phyloP scores from a whole-genome alignment of 2,329 filamentous ascomycete genomes.

The Dactylonectria estremocensis region DNA sequence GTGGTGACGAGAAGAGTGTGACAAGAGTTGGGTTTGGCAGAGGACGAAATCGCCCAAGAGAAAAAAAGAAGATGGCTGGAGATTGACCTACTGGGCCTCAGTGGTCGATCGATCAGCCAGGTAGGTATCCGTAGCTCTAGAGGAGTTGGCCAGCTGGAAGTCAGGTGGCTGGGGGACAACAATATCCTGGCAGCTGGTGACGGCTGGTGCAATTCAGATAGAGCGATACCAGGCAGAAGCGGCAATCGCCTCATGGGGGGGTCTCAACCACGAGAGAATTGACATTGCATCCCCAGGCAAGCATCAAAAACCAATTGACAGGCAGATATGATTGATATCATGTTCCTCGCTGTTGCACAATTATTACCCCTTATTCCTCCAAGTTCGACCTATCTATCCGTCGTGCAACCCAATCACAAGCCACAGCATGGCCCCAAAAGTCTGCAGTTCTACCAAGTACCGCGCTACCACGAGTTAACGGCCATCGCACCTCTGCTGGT shows the following conservation, averaged over 20 bases:
- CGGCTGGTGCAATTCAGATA: conserved; percentile 47
- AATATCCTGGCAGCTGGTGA: conserved; percentile 28
- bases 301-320: not conserved
- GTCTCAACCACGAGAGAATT: not conserved
- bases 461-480: conserved; percentile 49
- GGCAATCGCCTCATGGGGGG: not conserved
- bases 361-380: not conserved
- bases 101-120: too few relatives aligned
- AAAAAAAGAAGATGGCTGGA: conserved; percentile 8
- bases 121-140: not conserved
- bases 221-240: conserved; percentile 30
- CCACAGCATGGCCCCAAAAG: not conserved
- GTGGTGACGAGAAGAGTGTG: conserved; percentile 7
- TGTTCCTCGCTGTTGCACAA: not conserved
- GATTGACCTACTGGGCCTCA: not conserved
- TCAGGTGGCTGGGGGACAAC: conserved; percentile 46
- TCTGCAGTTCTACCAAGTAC: conserved; percentile 36
- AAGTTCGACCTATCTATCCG: not conserved
- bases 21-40: not conserved
- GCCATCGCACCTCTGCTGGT: conserved; percentile 15
- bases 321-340: not conserved
- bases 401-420: not conserved
- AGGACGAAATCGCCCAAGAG: not conserved
- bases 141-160: conserved; percentile 32
- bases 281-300: not conserved